Base-by-base conservation (phyloP, 805 yeast genomes). In the Suhomyces pyralidae region DNA sequence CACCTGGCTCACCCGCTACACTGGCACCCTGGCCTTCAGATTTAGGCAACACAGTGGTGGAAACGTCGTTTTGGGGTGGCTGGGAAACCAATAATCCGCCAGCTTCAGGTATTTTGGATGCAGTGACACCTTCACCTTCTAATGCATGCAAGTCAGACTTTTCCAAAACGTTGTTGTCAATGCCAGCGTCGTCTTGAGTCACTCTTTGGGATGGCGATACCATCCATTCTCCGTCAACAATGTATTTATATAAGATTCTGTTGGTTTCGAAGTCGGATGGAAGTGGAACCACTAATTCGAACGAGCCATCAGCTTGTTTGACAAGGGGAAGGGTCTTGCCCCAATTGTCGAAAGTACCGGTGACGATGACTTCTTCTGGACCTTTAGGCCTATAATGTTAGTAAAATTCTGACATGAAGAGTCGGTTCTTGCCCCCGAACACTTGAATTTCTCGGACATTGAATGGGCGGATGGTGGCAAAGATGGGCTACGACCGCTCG, bases 341-440 rank as follows among this genome's bases (percentile, higher is more conserved):
- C 90, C 88, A 86, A 61, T 82, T 73, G 62, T 85, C 90, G 61
- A 85, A 85, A 50, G 83, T 77, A 55, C 92, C 92, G 19, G 91
- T 86, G 49, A 86, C 81, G 58, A 81, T 74, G 53, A 86, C 92
- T 52, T 76, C 79, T 51, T 66, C 45, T 38, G 80, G 78, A 53
- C 80, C 80, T 40, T 65, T 55, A 20, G 80, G 80, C 80, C 80
- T 75, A 52, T 24, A 51, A 20, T 36, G 44, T 36, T 49, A 38
- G 42, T 38, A 38, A 17, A 40, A 24, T 32, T n/a, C 5, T 28
- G 20, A 8, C 12, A 12, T 36, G 20, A 36, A 36, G 1, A 15
- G 12, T 36, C 20, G 15, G 2, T 36, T 17, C 40, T 36, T 36
- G 40, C 40, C 40, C 17, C 20, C 40, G 40, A 36, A 3, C 7